Evolutionary conservation across 2,329 filamentous ascomycete genomes (phyloP), one percentile per base, ranked within the genome.

Genomic region (Trichoderma koningiopsis): DNA sequence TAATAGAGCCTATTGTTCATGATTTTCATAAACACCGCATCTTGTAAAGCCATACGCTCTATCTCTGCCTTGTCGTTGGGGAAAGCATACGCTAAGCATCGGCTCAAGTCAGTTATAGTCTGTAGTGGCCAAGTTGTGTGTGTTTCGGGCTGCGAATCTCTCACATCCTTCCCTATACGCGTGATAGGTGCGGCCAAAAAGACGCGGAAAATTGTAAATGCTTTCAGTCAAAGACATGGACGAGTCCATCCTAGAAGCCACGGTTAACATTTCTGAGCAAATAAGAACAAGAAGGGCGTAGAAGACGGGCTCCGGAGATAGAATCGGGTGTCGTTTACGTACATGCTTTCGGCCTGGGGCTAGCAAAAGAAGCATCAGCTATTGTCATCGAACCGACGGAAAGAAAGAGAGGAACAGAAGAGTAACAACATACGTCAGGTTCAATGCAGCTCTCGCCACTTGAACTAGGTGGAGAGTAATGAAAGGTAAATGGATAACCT

Each of bases 141-240:
- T 3, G 19, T 33, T 4, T 1, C 16, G 14, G 11, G n/a, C n/a
- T 35, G 29, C 10, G n/a, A n/a, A 8, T 35, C 14, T 37, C 69
- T 70, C 76, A 84, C 83, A 84, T 27, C 83, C 83, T 57, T 82
- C 82, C 68, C 78, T 78, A 69, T 83, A 85, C 3, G 82, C 82
- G 72, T 84, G 82, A 74, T 83, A 85, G 2, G 82, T 84, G 35
- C 83, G 79, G 13, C 83, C 83, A 70, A 82, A 83, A 70, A 81
- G 78, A 64, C 80, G 77, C 1, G 81, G 81, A 22, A 81, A 83
- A 68, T 79, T 75, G 69, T 76, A 75, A n/a, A 83, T 77, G 70
- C 81, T 82, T 40, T 83, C 81, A 11, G 80, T 77, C 53, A 83
- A 72, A 16, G 81, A 82, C 52, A 78, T 75, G 0, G 80, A 82